These are phyloP conservation scores for Apocynum venetum DNA, from an alignment of 257 asterid genomes.

Conservation along the genomic window DNA sequence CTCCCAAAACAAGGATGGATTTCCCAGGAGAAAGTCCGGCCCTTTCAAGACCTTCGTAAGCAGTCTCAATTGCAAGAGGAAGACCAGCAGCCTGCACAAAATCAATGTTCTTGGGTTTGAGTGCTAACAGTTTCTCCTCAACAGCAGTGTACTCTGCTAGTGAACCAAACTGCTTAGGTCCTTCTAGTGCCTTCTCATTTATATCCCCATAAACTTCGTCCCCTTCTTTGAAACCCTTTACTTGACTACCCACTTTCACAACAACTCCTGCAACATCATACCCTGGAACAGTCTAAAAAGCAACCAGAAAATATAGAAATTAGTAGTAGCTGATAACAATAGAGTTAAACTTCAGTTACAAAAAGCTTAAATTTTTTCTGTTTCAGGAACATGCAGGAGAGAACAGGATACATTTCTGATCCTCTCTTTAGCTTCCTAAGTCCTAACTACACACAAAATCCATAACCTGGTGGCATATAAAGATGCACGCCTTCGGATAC, in stretches of 20 bases:
- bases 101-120: constrained; percentile 68
- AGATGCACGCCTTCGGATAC: too few relatives aligned
- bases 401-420: too few relatives aligned
- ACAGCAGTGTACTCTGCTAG: constrained; percentile 82
- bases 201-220: constrained; percentile 88
- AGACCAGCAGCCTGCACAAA: constrained; percentile 75
- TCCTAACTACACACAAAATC: too few relatives aligned
- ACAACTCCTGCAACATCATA: constrained; percentile 93
- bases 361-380: too few relatives aligned
- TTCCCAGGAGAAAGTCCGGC: constrained; percentile 67
- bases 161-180: constrained; percentile 76
- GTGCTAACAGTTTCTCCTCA: constrained; percentile 80
- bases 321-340: neutral
- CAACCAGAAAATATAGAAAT: neutral
- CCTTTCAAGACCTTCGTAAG: constrained; percentile 79
- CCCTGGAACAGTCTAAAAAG: constrained; percentile 73
- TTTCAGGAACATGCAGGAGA: too few relatives aligned
- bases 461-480: neutral
- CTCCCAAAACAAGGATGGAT: constrained; percentile 92
- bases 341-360: too few relatives aligned
- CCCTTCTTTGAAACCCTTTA: constrained; percentile 72
- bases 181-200: constrained; percentile 70
- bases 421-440: too few relatives aligned
- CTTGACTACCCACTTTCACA: constrained; percentile 80
- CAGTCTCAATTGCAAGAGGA: constrained; percentile 89